Base-by-base conservation (phyloP, 1,284 basidiomycete genomes). In the Coniophora puteana region DNA sequence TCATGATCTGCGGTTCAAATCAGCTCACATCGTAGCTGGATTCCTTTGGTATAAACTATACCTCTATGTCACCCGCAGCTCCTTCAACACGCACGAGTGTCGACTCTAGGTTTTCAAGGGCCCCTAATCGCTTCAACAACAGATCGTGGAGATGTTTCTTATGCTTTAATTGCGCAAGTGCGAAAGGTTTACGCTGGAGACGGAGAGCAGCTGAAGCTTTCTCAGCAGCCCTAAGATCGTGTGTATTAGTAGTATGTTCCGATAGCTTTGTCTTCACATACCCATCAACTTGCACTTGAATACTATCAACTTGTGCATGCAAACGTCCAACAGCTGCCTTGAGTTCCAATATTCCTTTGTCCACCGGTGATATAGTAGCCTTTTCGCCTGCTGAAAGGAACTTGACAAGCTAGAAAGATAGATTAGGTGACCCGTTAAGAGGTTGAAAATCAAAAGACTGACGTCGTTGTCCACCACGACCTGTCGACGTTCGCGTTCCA, bases 21-120 rank as follows among this genome's bases (percentile, higher is more conserved):
- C 25, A 45, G 48, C 17, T 31, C 35, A 17, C 3, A 5, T 4
- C 31, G 22, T n/a, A n/a, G n/a, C n/a, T n/a, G n/a, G n/a, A n/a
- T n/a, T n/a, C n/a, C n/a, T n/a, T n/a, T n/a, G n/a, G n/a, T n/a
- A 8, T 16, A 8, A 31, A 31, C 8, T 62, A 43, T 57, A 93
- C 91, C 71, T 93, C 86, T 6, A 93, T 75, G 61, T 98, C 89
- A 4, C 84, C 84, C 32, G 87, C 88, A 16, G 94, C 90, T 13
- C 83, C 78, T 63, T 98, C 92, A 3, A 98, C 88, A 36, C 81
- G 79, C 38, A 90, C 66, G 14, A 96, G 63, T 0, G 93, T 90
- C 2, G 74, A 66, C 44, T 86, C 79, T 10, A 98, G 66, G 29
- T 83, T 90, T 39, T 84, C 78, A 1, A 89, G 66, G 0, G 89